A percentile compares a stretch with the other conserved stretches of the same genome.
phyloP scores from a whole-genome alignment of 176 grass and related monocot genomes.

The Oryza rufipogon region DNA sequence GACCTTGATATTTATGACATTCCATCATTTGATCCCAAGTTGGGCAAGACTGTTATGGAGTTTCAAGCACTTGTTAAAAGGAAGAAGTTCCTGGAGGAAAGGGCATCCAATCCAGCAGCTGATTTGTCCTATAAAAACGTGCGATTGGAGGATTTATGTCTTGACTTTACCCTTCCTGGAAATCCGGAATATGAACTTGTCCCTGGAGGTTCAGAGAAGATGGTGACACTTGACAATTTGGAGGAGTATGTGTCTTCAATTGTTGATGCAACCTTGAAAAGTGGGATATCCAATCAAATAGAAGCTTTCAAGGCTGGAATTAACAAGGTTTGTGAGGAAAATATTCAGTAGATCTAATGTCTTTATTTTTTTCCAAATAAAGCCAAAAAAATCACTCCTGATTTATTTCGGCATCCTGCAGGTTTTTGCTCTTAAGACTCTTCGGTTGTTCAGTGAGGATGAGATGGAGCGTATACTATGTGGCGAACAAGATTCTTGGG shows the following conservation, averaged over 20 bases:
- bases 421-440: constrained; percentile 54
- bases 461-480: constrained; percentile 77
- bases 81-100: constrained; percentile 62
- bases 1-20: constrained; percentile 88
- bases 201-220: constrained; percentile 48
- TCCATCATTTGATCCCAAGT: constrained; percentile 64
- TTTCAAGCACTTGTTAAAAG: constrained; percentile 67
- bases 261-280: constrained; percentile 57
- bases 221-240: constrained; percentile 54
- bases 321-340: constrained; percentile 47
- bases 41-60: constrained; percentile 68
- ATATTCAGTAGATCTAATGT: not conserved
- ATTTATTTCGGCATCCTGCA: constrained; percentile 21
- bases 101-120: not conserved
- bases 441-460: constrained; percentile 61
- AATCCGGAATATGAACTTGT: constrained; percentile 58
- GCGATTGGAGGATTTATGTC: constrained; percentile 63
- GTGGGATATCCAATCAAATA: constrained; percentile 55
- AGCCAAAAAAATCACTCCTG: not conserved
- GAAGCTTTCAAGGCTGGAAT: constrained; percentile 68
- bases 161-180: constrained; percentile 80
- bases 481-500: constrained; percentile 66
- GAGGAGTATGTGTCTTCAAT: constrained; percentile 65
- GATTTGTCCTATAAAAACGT: constrained; percentile 56
- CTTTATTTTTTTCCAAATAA: not conserved